Percentiles rank a stretch among this genome's conserved stretches.
These are phyloP conservation scores for Debaryomyces coudertii DNA, from an alignment of 1,139 yeast species.

Conservation along the genomic window DNA sequence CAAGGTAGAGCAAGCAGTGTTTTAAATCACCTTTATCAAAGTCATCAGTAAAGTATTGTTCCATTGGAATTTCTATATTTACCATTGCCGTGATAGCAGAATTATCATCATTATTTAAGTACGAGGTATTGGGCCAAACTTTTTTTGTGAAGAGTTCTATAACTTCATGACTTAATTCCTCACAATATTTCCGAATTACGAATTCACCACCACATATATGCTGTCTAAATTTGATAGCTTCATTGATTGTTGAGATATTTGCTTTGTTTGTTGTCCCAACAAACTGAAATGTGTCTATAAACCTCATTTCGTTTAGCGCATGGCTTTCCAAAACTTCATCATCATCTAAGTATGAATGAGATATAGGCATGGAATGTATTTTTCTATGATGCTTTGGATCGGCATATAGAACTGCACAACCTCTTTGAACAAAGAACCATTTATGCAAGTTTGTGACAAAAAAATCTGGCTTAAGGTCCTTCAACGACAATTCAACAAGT, in stretches of 20 bases:
- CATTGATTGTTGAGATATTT: slow-evolving; percentile 25
- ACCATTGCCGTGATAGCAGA: slow-evolving; percentile 46
- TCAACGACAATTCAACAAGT: slow-evolving; percentile 45
- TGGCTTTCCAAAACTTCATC: slow-evolving; percentile 27
- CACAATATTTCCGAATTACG: slow-evolving; percentile 51
- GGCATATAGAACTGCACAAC: slow-evolving; percentile 63
- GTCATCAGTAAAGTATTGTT: slow-evolving; percentile 12
- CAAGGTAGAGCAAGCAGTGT: slow-evolving; percentile 9
- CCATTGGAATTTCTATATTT: slow-evolving; percentile 48
- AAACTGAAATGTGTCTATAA: slow-evolving; percentile 42
- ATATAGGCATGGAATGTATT: slow-evolving; percentile 64
- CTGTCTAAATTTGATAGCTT: slow-evolving; percentile 54
- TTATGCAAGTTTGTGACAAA: slow-evolving; percentile 67
- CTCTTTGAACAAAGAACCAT: slow-evolving; percentile 64
- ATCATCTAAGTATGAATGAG: slow-evolving; percentile 44
- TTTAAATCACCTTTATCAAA: slow-evolving; percentile 1
- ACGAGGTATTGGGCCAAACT: slow-evolving; percentile 36
- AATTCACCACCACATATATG: slow-evolving; percentile 66
- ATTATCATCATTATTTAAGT: slow-evolving; percentile 33
- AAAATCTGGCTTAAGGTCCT: slow-evolving; percentile 58
- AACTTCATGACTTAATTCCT: slow-evolving; percentile 46
- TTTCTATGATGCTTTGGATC: slow-evolving; percentile 50
- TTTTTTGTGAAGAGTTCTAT: slow-evolving; percentile 37
- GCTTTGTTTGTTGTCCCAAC: slow-evolving; percentile 41
- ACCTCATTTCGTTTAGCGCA: slow-evolving; percentile 29